Base-by-base conservation (phyloP, 805 yeast species). In the Lipomyces yamadae region DNA sequence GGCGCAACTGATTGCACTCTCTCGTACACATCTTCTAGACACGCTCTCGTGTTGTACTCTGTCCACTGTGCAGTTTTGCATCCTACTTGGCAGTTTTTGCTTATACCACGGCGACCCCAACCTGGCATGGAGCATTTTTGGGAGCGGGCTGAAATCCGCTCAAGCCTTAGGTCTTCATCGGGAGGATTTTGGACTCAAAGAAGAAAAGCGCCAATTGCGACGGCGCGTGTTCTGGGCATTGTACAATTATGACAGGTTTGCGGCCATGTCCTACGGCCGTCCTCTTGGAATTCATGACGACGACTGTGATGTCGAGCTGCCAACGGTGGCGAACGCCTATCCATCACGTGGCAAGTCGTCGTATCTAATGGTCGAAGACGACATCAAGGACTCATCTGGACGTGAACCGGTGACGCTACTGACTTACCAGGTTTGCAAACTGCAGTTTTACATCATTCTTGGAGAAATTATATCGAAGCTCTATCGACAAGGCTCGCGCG, bases 221-320 rank as follows among this genome's bases (percentile, higher is more conserved):
- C 59, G 61, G n/a, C 63, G 69, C 1, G 58, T 65, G 10, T 67
- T 64, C n/a, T 67, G 70, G 70, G 63, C 69, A 15, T 33, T 61
- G 34, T 67, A 67, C 48, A 57, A 35, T 11, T 64, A 55, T n/a
- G 70, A 67, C 39, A 37, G 62, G 33, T 57, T 65, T 29, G 37
- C 60, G 13, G 57, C 70, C 5, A 53, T 65, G 13, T 30, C 64
- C 42, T 67, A 61, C 48, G 70, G 70, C 6, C 24, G 64, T 52
- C 70, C 70, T 6, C n/a, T 53, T 1, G 62, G 59, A 5, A 29
- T 67, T 13, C 33, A 34, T 5, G 70, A 61, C 34, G 55, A 58
- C 11, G 63, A 61, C 48, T 67, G 70, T 34, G 62, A 61, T 30
- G 64, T 65, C 15, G 65, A 50, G 8, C 7, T 67, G 13, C 69